Evolutionary conservation across 345 rosid species (phyloP).

Genomic region (rapeseed (Brassica napus)): Da-Ae NC_063436.1:10174001-10174500

Average conservation of each 20-base stretch:
- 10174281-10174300: conserved; percentile 22
- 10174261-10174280: conserved; percentile 69
- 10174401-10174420: conserved; percentile 72
- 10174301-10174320: conserved; percentile 12
- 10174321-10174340: conserved; percentile 1
- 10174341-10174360: conserved; percentile 47
- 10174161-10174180: conserved; percentile 90
- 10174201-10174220: conserved; percentile 98
- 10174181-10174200: conserved; percentile 99
- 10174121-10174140: background rate
- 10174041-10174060: conserved; percentile 62
- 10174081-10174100: conserved; percentile 46
- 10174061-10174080: conserved; percentile 56
- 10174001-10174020: conserved; percentile 54
- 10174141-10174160: background rate
- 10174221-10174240: conserved; percentile 53
- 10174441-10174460: conserved; percentile 63
- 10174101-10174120: conserved; percentile 8
- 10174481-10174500: conserved; percentile 49
- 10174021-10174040: conserved; percentile 54
- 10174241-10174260: conserved; percentile 62
- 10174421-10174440: conserved; percentile 56
- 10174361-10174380: background rate
- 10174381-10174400: conserved; percentile 13
- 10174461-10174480: conserved; percentile 77